Base-by-base conservation (phyloP, 306 rosid genomes). In the Inga laurina region DNA sequence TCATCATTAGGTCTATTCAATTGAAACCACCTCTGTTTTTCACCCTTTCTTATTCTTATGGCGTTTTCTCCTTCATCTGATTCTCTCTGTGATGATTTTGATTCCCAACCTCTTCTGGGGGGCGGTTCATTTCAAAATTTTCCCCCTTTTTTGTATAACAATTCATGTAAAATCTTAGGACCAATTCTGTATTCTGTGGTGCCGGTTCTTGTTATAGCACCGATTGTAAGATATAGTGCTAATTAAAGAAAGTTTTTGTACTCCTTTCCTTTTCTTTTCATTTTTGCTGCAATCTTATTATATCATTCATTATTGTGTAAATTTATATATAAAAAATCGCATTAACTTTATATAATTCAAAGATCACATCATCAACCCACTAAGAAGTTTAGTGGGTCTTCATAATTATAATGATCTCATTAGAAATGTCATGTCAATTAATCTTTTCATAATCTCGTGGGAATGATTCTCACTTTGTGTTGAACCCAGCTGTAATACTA, bases 401-500 rank as follows among this genome's bases (percentile, higher is more conserved):
- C 71, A 80, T 76, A 72, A 75, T 32, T 65, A 65, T 68, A 86
- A 85, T 62, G 68, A 24, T 80, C 72, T 83, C 35, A 80, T 82
- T 84, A 85, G 19, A 46, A 82, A 88, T 73, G 94, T 91, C 89
- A 89, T 91, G 84, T 91, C 97, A 90, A 88, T 89, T 90, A 82
- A 75, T 51, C 79, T 78, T 76, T 76, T 87, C 87, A 76, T 77
- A 91, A 94, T 90, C 93, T 89, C 84, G 56, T 84, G 82, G 91
- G 89, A 87, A 78, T 94, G 94, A 91, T 89, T 90, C 88, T 88
- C 74, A 77, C 81, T 72, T 84, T 82, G 82, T 83, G 94, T 90
- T 91, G 96, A 86, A 92, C 92, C 90, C 97, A 95, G 98, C 98
- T 95, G 98, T 90, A 16, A 46, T 22, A 59, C 13, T 74, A 86